Base-by-base conservation (phyloP, 352 stramenopile genomes). In the Phytophthora quininea region DNA sequence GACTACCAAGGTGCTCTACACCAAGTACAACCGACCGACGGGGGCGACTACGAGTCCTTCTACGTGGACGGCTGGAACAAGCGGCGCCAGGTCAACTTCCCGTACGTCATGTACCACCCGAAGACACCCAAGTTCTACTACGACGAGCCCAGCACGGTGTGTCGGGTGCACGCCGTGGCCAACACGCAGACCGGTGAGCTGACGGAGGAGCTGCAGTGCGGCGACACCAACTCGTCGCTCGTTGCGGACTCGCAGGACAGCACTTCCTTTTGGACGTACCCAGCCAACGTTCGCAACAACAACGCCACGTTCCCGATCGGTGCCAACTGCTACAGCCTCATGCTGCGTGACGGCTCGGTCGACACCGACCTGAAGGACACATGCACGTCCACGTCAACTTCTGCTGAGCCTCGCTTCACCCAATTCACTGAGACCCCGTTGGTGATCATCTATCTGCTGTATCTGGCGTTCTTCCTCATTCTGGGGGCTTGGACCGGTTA, bases 291-390 rank as follows among this genome's bases (percentile, higher is more conserved):
- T 24, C 75, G 67, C 47, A 86, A 86, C 62, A 86, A 86, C 55
- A 86, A 86, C 38, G 77, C 77, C 7, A 71, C 64, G 11, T 86
- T 86, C 53, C 78, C 78, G 8, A 58, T 82, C 31, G 76, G 74
- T 27, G 75, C 75, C 3, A 62, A 51, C 9, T 86, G 78, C 68
- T 71, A 64, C 32, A 79, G 64, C 19, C 37, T 79, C 47, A 79
- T 77, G 72, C 15, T 58, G n/a, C 46, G 45, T 37, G 69, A 74
- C 51, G 72, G 68, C 38, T 52, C 58, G 4, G 60, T 80, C 2
- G 57, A 80, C 24, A 46, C 40, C 14, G 57, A 58, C 27, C 35
- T 71, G 7, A 71, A 69, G 38, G 53, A 47, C 3, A 55, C 64
- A 2, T 79, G 71, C 32, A 57, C 48, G 24, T 67, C 67, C 5